A percentile compares a stretch with the other conserved stretches of the same genome.
Conservation (phyloP, 106 monocot genomes). For the Posidonia australis region DNA sequence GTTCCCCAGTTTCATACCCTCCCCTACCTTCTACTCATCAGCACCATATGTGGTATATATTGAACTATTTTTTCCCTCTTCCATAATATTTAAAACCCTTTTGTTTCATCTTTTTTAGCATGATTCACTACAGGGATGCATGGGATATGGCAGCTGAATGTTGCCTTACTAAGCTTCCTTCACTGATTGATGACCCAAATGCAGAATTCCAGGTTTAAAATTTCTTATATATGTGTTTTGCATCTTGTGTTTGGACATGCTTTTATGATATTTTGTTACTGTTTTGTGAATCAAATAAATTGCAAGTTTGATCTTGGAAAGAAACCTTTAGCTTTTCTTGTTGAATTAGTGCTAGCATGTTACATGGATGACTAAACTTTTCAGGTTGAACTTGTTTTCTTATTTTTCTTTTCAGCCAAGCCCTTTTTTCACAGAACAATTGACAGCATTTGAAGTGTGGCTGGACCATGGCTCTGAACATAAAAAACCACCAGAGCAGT, state of each 20-base stretch:
- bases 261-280: not conserved
- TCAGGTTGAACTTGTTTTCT: not conserved
- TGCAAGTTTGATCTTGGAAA: not conserved
- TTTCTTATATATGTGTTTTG: no score
- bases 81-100: not conserved
- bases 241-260: no score
- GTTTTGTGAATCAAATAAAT: not conserved
- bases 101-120: not conserved
- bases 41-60: constrained; percentile 91
- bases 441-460: constrained; percentile 99
- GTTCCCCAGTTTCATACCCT: constrained; percentile 85
- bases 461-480: constrained; percentile 93
- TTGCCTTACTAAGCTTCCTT: constrained; percentile 80
- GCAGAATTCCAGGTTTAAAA: constrained; percentile 97
- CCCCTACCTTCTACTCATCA: constrained; percentile 81
- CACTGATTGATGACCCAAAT: constrained; percentile 63
- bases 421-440: constrained; percentile 91
- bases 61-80: not conserved
- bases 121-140: constrained; percentile 64
- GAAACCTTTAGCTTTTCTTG: not conserved
- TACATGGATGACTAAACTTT: no score
- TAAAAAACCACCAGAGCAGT: constrained; percentile 94
- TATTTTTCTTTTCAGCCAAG: constrained; percentile 56
- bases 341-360: no score
- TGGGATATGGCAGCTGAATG: constrained; percentile 99